Evolutionary conservation across 306 rosid species (phyloP).

Genomic region (Senna siamea): DNA sequence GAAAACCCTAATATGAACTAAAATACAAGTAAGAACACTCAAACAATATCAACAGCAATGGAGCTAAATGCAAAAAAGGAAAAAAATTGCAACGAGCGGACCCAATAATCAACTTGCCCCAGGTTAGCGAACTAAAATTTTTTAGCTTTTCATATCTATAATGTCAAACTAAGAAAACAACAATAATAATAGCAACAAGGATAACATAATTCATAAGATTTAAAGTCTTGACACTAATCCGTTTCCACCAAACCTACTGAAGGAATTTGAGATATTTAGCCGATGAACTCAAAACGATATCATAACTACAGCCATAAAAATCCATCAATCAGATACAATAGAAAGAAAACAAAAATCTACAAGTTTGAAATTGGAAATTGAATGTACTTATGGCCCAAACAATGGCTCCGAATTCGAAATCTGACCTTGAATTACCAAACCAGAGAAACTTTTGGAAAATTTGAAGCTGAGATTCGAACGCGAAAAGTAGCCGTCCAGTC

Average conservation of each 20-base stretch:
- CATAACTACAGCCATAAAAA: background rate
- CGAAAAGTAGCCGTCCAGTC: constrained; percentile 36
- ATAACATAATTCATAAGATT: background rate
- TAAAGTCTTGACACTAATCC: background rate
- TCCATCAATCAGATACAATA: background rate
- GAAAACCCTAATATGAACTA: background rate
- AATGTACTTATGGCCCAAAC: background rate
- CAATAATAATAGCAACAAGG: background rate
- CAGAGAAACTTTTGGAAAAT: background rate
- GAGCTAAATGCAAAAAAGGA: too few species aligned
- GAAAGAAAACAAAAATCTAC: background rate
- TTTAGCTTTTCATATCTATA: background rate
- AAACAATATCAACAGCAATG: background rate
- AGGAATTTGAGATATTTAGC: background rate
- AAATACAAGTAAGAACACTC: constrained; percentile 6
- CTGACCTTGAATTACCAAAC: constrained; percentile 35
- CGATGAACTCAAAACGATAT: background rate
- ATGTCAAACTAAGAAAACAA: background rate
- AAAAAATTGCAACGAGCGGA: background rate
- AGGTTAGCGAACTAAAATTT: background rate
- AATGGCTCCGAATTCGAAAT: background rate
- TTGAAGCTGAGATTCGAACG: constrained; percentile 44
- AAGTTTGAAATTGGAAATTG: background rate
- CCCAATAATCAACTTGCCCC: background rate
- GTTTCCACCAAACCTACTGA: background rate